These are phyloP conservation scores for Casuarina equisetifolia DNA, from an alignment of 306 rosid genomes.

Conservation along the genomic window DNA sequence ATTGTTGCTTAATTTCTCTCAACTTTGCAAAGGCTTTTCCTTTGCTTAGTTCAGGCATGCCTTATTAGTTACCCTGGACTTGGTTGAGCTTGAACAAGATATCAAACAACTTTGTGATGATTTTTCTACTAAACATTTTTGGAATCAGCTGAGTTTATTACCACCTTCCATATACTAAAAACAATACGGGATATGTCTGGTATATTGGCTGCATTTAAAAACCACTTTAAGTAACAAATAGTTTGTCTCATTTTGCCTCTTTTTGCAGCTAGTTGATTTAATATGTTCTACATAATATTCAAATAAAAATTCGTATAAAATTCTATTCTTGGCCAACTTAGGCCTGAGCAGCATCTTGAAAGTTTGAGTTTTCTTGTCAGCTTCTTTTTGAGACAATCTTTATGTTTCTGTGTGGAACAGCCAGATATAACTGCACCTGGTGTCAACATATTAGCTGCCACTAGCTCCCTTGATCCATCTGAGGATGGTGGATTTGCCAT, in stretches of 20 bases:
- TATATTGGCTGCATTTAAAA: background rate
- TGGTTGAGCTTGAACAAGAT: background rate
- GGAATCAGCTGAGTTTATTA: background rate
- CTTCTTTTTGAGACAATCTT: background rate
- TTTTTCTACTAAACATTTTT: background rate
- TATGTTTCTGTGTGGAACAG: conserved; percentile 23
- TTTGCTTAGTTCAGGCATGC: background rate
- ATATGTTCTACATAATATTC: background rate
- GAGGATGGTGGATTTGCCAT: conserved; percentile 25
- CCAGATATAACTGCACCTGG: conserved; percentile 66
- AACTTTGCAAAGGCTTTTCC: too few species aligned
- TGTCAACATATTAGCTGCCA: conserved; percentile 37
- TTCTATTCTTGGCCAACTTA: background rate
- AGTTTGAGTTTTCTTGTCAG: background rate
- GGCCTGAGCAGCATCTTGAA: background rate
- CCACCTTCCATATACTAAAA: too few species aligned
- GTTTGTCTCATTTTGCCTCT: background rate
- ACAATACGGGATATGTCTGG: background rate
- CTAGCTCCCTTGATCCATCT: conserved; percentile 18
- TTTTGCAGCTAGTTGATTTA: background rate
- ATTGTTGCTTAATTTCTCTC: background rate
- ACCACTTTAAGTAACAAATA: background rate
- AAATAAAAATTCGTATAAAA: too few species aligned
- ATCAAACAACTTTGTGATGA: background rate
- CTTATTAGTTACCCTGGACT: background rate